Base-by-base conservation (phyloP, 1,284 basidiomycete genomes). In the Bjerkandera adusta region DNA sequence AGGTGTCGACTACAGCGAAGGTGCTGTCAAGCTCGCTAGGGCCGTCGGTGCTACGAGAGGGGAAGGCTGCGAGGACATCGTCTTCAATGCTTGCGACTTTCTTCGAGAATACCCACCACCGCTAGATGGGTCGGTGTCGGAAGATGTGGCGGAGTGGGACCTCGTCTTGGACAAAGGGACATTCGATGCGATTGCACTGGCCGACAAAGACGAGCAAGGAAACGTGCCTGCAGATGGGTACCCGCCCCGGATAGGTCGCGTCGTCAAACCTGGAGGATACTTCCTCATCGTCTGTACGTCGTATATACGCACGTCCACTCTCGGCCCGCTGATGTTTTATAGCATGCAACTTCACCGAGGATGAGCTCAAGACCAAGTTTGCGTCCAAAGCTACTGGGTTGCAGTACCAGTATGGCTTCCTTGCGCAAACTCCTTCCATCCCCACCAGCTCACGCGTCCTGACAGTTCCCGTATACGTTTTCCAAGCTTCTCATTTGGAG, bases 261-360 rank as follows among this genome's bases (percentile, higher is more conserved):
- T 91, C 39, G 69, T 92, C 21, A 82, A 75, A 57, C 72, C 77
- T 5, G 84, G 80, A 0, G 89, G 85, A 4, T 70, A 76, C 55
- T 92, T 95, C 60, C 69, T 95, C 36, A 92, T 95, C 50, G 94
- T 91, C 29, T 92, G 89, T 89, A 57, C 59, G 76, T 57, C 10
- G 8, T 16, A 8, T 20, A 18, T 12, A 21, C 8, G 37, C 4
- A 6, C 33, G 22, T 41, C 11, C 11, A n/a, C 16, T 46, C 16
- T 11, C 16, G 45, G 21, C 16, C 4, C 4, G 18, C 15, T 21
- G 45, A 26, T 25, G 39, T 37, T 12, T n/a, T 4, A n/a, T 33
- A 89, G 85, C 88, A 5, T 95, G 92, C 62, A 96, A 96, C 62
- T 96, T 93, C 61, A 96, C 92, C 0, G 83, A 91, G 55, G 77